Evolutionary conservation across 2,329 filamentous ascomycete genomes (phyloP).

Genomic region (Cladophialophora yegresii): DNA sequence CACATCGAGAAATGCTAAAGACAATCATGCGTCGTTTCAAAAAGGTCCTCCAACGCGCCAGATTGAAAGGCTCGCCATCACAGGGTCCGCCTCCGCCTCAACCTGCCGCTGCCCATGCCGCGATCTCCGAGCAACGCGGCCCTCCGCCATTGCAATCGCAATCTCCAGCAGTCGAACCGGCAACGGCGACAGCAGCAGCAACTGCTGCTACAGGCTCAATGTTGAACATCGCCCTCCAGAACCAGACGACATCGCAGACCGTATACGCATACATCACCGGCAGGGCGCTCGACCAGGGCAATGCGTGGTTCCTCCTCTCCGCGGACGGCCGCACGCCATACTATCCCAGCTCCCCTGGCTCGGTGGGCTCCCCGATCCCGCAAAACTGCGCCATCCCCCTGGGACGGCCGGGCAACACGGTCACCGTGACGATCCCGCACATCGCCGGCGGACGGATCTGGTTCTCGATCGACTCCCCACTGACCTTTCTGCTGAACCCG

Average conservation of each 20-base stretch:
- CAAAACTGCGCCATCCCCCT: constrained; percentile 65
- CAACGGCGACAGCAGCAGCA: background rate
- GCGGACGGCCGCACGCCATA: constrained; percentile 67
- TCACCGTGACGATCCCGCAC: constrained; percentile 66
- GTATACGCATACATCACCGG: constrained; percentile 74
- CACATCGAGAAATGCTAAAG: background rate
- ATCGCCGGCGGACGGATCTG: constrained; percentile 72
- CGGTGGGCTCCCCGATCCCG: constrained; percentile 43
- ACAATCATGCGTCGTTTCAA: constrained; percentile 20
- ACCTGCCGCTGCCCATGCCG: constrained; percentile 11
- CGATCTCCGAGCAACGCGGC: constrained; percentile 16
- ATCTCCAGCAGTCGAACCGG: background rate
- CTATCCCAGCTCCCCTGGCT: constrained; percentile 62
- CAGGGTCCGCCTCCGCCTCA: background rate
- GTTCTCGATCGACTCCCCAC: constrained; percentile 62
- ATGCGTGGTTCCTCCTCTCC: constrained; percentile 63
- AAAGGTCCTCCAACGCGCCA: constrained; percentile 10
- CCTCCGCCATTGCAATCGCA: constrained; percentile 15
- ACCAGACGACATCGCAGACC: constrained; percentile 62
- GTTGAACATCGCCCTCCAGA: constrained; percentile 64
- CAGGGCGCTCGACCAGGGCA: constrained; percentile 60
- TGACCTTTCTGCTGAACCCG: constrained; percentile 71
- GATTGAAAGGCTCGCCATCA: background rate
- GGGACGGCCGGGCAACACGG: constrained; percentile 61
- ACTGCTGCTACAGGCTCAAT: constrained; percentile 41